Base-by-base conservation (phyloP, 805 yeast genomes). In the Barnettozyma vustinii region DNA sequence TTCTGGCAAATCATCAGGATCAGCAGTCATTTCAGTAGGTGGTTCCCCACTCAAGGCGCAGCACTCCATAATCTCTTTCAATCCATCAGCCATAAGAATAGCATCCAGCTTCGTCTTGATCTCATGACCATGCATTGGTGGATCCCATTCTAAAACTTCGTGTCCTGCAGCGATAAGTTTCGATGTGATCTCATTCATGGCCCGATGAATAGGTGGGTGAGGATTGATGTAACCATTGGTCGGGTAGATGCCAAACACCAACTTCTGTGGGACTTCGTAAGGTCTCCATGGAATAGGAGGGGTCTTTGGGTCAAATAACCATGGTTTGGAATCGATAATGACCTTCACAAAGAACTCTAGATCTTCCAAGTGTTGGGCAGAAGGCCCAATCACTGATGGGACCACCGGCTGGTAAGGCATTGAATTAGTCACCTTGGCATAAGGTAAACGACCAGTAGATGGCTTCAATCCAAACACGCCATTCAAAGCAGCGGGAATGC, bases 371-470 rank as follows among this genome's bases (percentile, higher is more conserved):
- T 77, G 68, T 55, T 83, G 73, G 3, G 86, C 73, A 66, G 84
- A 60, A 33, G 92, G 92, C 15, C 91, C 92, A 40, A 75, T 73
- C 30, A 82, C 86, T 7, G 84, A 80, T 36, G 76, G 74, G 42
- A 84, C 80, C 26, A 84, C 72, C 62, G 47, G 51, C 4, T 52
- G 48, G 21, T 48, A 46, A 15, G 54, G 49, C 16, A 51, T 44
- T 4, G 53, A 56, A 21, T 47, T 43, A 16, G 52, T 46, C 30
- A 58, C 57, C 26, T 56, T 56, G 3, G 77, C 66, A 47, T 48
- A 48, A 30, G 51, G 51, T 8, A 80, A 64, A 61, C 88, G 73
- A 58, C 76, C 73, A 5, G 81, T 70, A 12, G 84, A 68, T 33
- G 87, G 86, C 56, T 83, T 75, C 51, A 83, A 62, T n/a, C 86